A percentile compares a stretch with the other conserved stretches of the same genome.
phyloP scores from a whole-genome alignment of 2,329 filamentous ascomycete species.

The Fonsecaea monophora region DNA sequence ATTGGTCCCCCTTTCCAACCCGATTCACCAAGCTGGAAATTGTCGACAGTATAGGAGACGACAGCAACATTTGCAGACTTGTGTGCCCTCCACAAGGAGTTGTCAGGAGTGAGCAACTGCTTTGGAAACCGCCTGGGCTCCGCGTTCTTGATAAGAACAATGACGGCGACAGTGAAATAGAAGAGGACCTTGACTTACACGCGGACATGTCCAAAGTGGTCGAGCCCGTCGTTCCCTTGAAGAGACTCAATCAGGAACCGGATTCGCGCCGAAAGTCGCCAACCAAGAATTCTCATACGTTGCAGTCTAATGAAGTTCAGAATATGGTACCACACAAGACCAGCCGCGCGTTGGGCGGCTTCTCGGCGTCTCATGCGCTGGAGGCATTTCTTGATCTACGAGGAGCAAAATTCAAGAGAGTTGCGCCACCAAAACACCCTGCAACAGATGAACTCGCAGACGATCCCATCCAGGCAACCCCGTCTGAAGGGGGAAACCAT shows the following conservation, averaged over 20 bases:
- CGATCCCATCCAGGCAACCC: constrained; percentile 37
- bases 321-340: neutral
- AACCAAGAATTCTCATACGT: constrained; percentile 5
- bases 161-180: constrained; percentile 27
- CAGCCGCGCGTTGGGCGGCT: neutral
- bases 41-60: constrained; percentile 20
- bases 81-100: constrained; percentile 11
- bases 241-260: constrained; percentile 11
- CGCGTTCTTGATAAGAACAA: constrained; percentile 31
- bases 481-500: constrained; percentile 9
- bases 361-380: constrained; percentile 34
- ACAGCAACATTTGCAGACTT: constrained; percentile 5
- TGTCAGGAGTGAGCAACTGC: constrained; percentile 35
- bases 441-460: constrained; percentile 23
- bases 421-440: neutral
- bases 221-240: constrained; percentile 14
- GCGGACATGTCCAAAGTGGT: neutral
- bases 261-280: neutral
- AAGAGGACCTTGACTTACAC: constrained; percentile 23
- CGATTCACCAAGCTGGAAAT: constrained; percentile 1
- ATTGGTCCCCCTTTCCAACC: constrained; percentile 22
- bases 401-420: constrained; percentile 36
- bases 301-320: neutral
- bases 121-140: constrained; percentile 37
- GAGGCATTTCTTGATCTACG: constrained; percentile 37